Conservation (phyloP, 768 basidiomycete species). For the Hygrophorus pudorinus region DNA sequence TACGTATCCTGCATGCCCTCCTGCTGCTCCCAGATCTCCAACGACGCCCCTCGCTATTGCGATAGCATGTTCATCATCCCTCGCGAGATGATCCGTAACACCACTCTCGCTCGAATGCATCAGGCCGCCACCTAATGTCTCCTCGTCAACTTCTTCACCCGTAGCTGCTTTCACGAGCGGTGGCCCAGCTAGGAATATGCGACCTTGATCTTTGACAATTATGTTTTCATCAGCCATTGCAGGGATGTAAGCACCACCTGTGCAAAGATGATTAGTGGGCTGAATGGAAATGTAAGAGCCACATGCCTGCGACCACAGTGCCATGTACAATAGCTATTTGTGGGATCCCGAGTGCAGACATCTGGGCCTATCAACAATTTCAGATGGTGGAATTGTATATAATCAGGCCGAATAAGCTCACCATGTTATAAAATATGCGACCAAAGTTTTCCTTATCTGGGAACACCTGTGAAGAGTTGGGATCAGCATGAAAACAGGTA, state of each 20-base stretch:
- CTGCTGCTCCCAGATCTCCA: slow-evolving; percentile 64
- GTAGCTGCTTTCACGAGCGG: slow-evolving; percentile 93
- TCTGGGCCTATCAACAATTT: slow-evolving; percentile 55
- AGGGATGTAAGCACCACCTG: slow-evolving; percentile 88
- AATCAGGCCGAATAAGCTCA: slow-evolving; percentile 18
- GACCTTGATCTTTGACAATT: slow-evolving; percentile 85
- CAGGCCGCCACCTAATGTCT: slow-evolving; percentile 80
- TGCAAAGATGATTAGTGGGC: not conserved
- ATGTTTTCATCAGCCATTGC: slow-evolving; percentile 96
- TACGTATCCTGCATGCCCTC: slow-evolving; percentile 40
- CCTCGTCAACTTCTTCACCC: slow-evolving; percentile 87
- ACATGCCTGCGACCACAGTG: slow-evolving; percentile 77
- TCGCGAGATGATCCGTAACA: slow-evolving; percentile 81
- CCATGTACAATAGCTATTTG: slow-evolving; percentile 93
- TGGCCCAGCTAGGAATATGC: slow-evolving; percentile 90
- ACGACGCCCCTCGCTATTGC: slow-evolving; percentile 68
- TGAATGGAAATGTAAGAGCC: not conserved
- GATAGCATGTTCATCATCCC: slow-evolving; percentile 80
- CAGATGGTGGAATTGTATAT: not conserved
- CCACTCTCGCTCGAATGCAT: slow-evolving; percentile 92
- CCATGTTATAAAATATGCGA: slow-evolving; percentile 97
- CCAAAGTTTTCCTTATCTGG: slow-evolving; percentile 95
- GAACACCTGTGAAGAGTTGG: slow-evolving; percentile 28
- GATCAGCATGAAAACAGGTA: too few species aligned
- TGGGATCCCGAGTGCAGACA: slow-evolving; percentile 86